Base-by-base conservation (phyloP, 345 rosid species). In the Turritis glabra region DNA sequence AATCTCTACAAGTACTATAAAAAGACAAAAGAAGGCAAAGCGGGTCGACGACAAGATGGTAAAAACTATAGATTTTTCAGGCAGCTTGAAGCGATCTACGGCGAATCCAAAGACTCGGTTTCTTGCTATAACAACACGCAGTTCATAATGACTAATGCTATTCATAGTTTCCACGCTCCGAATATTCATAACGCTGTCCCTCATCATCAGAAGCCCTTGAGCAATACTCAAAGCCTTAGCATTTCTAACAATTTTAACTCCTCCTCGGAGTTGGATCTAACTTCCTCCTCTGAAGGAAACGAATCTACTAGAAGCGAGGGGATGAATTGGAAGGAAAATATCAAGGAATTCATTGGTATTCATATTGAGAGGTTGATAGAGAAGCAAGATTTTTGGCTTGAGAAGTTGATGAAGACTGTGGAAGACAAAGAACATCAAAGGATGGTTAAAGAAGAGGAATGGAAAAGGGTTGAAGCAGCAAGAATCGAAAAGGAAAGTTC, bases 21-120 rank as follows among this genome's bases (percentile, higher is more conserved):
- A 86, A 93, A 93, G 82, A 93, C 98, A 4, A 93, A 93, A 71
- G 97, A 90, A 81, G 97, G 97, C 7, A 93, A 93, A 64, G 88
- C 93, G 1, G 93, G 71, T 62, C 51, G 98, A 25, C 80, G 97
- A 76, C 97, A 93, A 80, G 98, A 93, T 65, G 97, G 97, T n/a
- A 90, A 93, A 85, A 85, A 90, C 63, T 93, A 90, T 50, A 85
- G 96, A 72, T 93, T 90, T 82, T 93, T 93, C 69, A 80, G 98
- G 8, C 98, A 93, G 75, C 93, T 93, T 5, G 97, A 93, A 77
- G 93, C 97, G 8, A 86, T 93, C 23, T 90, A 85, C 48, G 98
- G 98, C 18, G 90, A 90, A 9, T 73, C 83, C 32, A 79, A 76
- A 67, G 80, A 70, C 62, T 64, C 79, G 9, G 73, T 59, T 63